Conservation (phyloP, 768 basidiomycete genomes). For the Pleurotus giganteus region DNA sequence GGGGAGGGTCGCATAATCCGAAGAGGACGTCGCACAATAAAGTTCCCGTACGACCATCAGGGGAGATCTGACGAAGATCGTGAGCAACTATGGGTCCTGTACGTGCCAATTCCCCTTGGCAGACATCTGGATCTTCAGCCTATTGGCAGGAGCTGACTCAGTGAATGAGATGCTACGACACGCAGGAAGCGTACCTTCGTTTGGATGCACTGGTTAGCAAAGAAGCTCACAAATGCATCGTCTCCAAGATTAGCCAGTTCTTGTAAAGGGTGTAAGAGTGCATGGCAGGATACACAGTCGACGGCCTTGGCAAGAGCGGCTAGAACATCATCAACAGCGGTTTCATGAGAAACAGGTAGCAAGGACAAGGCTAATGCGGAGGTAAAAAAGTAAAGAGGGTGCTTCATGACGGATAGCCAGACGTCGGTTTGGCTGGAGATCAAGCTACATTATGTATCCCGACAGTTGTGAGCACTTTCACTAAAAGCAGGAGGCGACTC, state of each 20-base stretch:
- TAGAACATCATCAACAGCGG: constrained; percentile 11
- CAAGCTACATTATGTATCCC: no score
- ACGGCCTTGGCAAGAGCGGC: constrained; percentile 21
- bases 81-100: constrained; percentile 39
- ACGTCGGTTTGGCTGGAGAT: neutral
- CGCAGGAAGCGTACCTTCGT: constrained; percentile 16
- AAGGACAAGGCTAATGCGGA: neutral
- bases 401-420: neutral
- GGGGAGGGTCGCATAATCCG: constrained; percentile 29
- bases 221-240: constrained; percentile 23
- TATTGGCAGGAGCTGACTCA: constrained; percentile 1
- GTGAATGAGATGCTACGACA: neutral
- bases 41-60: constrained; percentile 29
- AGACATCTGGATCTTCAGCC: constrained; percentile 38
- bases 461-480: no score
- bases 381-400: neutral
- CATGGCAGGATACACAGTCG: constrained; percentile 28
- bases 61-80: constrained; percentile 31
- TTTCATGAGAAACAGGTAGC: neutral
- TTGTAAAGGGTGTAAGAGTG: constrained; percentile 27
- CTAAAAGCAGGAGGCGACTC: no score
- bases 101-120: constrained; percentile 28
- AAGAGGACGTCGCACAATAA: constrained; percentile 36
- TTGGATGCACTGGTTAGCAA: constrained; percentile 23
- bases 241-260: constrained; percentile 29